These are phyloP conservation scores for Coemansia erecta DNA, from an alignment of 192 early-diverging fungal species.

Conservation along the genomic window DNA sequence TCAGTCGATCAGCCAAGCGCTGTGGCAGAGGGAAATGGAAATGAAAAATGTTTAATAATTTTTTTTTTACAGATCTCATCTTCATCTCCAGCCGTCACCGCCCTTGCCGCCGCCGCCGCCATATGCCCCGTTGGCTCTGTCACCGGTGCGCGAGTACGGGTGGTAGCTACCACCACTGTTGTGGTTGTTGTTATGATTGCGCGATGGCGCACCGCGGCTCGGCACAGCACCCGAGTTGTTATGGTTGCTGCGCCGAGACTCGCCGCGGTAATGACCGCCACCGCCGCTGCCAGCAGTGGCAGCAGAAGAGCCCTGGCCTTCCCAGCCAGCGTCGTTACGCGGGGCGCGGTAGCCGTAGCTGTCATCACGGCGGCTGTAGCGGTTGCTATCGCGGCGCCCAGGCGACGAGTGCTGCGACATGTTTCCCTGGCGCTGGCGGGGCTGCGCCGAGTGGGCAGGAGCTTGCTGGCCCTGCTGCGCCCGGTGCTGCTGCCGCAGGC, in stretches of 20 bases:
- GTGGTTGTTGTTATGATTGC: slow-evolving; percentile 4
- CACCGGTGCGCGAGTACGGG: slow-evolving; percentile 20
- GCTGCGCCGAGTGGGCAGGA: slow-evolving; percentile 11
- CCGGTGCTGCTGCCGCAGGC: slow-evolving; percentile 21
- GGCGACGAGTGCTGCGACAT: slow-evolving; percentile 34
- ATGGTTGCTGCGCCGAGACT: slow-evolving; percentile 10
- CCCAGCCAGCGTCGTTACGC: slow-evolving; percentile 21
- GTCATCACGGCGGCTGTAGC: slow-evolving; percentile 29
- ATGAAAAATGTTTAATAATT: no score
- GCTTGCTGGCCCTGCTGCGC: slow-evolving; percentile 7
- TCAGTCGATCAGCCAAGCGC: no score
- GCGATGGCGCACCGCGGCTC: background rate
- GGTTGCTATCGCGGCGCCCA: slow-evolving; percentile 24
- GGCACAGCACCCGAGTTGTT: background rate
- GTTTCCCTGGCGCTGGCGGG: slow-evolving; percentile 18
- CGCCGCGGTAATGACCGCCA: slow-evolving; percentile 9
- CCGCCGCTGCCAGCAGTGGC: slow-evolving; percentile 1
- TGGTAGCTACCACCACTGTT: slow-evolving; percentile 18
- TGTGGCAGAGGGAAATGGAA: no score
- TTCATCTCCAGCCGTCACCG: slow-evolving; percentile 24
- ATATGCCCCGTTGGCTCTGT: background rate
- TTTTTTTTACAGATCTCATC: no score
- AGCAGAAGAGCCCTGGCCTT: background rate
- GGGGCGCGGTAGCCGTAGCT: slow-evolving; percentile 4
- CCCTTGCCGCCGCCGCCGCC: slow-evolving; percentile 7